Evolutionary conservation across 108 stramenopile genomes (phyloP).

Genomic region (Cylindrotheca closterium): DNA sequence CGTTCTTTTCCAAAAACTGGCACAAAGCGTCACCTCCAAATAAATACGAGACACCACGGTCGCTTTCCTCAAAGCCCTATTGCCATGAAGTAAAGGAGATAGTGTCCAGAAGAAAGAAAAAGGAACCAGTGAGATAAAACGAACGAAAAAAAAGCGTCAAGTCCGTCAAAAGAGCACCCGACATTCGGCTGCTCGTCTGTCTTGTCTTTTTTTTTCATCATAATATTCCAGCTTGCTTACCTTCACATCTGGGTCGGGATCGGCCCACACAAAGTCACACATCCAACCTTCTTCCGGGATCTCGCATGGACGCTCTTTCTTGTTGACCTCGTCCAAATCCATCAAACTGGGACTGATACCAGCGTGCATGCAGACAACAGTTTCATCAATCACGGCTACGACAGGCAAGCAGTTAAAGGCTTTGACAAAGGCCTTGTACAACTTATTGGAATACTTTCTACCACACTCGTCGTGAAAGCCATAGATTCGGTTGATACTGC

Average conservation of each 20-base stretch:
- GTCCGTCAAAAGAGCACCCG: no score
- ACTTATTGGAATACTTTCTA: conserved; percentile 96
- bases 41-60: conserved; percentile 96
- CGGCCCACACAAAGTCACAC: conserved; percentile 97
- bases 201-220: no score
- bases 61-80: conserved; percentile 99
- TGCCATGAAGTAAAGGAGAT: no score
- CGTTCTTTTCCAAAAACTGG: conserved; percentile 90
- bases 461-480: conserved; percentile 97
- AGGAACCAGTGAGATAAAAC: neutral
- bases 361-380: conserved; percentile 91
- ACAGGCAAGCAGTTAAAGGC: conserved; percentile 94
- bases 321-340: conserved; percentile 92
- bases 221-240: no score
- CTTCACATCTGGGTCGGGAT: conserved; percentile 94
- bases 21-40: conserved; percentile 97
- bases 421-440: conserved; percentile 98
- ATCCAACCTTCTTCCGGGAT: conserved; percentile 96
- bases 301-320: conserved; percentile 92
- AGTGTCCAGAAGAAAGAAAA: no score
- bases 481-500: conserved; percentile 93
- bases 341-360: conserved; percentile 92
- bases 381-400: conserved; percentile 92
- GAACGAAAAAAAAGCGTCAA: neutral
- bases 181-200: no score